These are phyloP conservation scores for Ustilago tritici DNA, from an alignment of 1,284 basidiomycete species.

Conservation along the genomic window DNA sequence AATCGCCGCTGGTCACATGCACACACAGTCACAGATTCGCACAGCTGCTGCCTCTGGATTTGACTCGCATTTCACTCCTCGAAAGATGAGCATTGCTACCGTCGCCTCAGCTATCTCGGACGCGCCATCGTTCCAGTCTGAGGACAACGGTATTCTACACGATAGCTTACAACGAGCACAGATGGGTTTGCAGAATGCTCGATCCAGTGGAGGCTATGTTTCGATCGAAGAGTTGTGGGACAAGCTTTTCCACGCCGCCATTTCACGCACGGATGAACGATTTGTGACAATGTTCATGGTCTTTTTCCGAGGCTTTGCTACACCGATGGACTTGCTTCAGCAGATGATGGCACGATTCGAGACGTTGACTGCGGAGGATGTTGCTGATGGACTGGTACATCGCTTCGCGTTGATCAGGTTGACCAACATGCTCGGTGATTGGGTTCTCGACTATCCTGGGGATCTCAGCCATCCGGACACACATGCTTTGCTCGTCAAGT, in stretches of 20 bases:
- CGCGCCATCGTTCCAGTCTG: constrained; percentile 36
- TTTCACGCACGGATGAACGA: constrained; percentile 57
- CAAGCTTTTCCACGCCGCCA: constrained; percentile 63
- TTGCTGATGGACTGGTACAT: constrained; percentile 52
- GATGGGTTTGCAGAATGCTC: constrained; percentile 54
- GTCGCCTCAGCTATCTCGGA: constrained; percentile 38
- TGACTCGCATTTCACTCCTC: constrained; percentile 12
- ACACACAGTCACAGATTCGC: not conserved
- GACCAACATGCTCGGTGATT: constrained; percentile 60
- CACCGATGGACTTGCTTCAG: constrained; percentile 56
- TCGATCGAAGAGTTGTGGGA: constrained; percentile 65
- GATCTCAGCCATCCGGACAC: constrained; percentile 60
- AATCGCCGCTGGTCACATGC: not conserved
- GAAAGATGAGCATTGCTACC: constrained; percentile 60
- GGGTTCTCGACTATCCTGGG: constrained; percentile 65
- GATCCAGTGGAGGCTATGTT: constrained; percentile 60
- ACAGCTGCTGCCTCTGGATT: constrained; percentile 1
- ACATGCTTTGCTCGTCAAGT: constrained; percentile 45
- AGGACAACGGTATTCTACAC: constrained; percentile 45
- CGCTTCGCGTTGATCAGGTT: constrained; percentile 60
- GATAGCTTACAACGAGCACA: constrained; percentile 55
- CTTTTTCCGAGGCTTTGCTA: constrained; percentile 63
- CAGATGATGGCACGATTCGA: constrained; percentile 60
- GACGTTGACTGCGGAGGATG: constrained; percentile 49
- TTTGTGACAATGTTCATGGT: constrained; percentile 65